Evolutionary conservation across 2,329 filamentous ascomycete species (phyloP), one percentile per base, ranked within the genome.

Genomic region (Diaporthe sp.): DNA sequence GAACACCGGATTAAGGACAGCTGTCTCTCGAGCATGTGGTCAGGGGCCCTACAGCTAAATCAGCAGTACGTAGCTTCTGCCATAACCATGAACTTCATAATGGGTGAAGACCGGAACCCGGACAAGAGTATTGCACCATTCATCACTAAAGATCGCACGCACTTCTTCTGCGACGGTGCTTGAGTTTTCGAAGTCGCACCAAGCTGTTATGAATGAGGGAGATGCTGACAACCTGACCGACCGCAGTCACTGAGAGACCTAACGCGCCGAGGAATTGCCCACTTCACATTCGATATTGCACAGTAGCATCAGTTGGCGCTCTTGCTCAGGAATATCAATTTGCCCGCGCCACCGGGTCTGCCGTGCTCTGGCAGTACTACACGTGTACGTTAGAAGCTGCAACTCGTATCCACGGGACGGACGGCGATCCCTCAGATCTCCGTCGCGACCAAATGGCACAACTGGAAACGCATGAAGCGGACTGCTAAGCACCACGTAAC

Each of bases 11-110:
- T 55, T 34, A 31, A 39, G 49, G 37, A 42, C 65, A 42, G 49
- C 63, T 51, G 20, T 68, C 63, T 28, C 44, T 67, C 42, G 60
- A 63, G n/a, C 34, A 63, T 44, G 37, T 42, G 13, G 37, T 13
- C 8, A 20, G n/a, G 37, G n/a, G 25, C 60, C 17, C 39, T 9
- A 10, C 42, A 13, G 39, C 39, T 28, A 17, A 7, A 1, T 15
- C 61, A 34, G 42, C 44, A 53, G 28, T 31, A 53, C 17, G 28
- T 37, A 47, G 63, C 44, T 37, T n/a, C 10, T 20, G 44, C 47
- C 47, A 39, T 3, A 37, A 37, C 25, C 28, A 25, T 20, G 22
- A 25, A 20, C 31, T 51, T 10, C 31, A 31, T 20, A 17, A 47
- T 34, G 3, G 13, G 9, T 28, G 42, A 49, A 61, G 42, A 34